Percentiles rank a stretch among this genome's conserved stretches.
Conservation (phyloP, 768 basidiomycete species). For the Tylopilus cervinicoccineus region DNA sequence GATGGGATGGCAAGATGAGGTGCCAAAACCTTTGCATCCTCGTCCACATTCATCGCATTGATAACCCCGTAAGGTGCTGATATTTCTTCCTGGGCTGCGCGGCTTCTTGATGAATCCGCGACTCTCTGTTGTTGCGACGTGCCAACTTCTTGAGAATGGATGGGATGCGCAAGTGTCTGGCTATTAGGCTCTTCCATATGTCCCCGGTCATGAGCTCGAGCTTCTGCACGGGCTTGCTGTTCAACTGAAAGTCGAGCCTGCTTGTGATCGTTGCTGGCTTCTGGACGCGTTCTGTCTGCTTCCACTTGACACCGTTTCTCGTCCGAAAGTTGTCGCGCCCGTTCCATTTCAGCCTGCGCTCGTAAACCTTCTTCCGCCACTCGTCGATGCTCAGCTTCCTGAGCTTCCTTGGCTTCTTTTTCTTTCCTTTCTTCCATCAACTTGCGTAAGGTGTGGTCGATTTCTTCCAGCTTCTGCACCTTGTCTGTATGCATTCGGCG, state of each 20-base stretch:
- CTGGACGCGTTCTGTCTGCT: conserved; percentile 9
- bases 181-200: neutral
- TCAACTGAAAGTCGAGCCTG: conserved; percentile 9
- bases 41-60: conserved; percentile 1
- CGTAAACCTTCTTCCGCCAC: conserved; percentile 12
- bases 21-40: neutral
- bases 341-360: conserved; percentile 10
- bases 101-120: conserved; percentile 27
- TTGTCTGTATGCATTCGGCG: conserved; percentile 18
- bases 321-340: conserved; percentile 1
- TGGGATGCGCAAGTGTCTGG: conserved; percentile 1
- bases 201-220: conserved; percentile 1
- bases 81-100: conserved; percentile 14
- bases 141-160: neutral
- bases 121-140: conserved; percentile 26
- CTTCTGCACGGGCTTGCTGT: conserved; percentile 9
- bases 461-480: conserved; percentile 16
- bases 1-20: neutral
- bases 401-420: conserved; percentile 9
- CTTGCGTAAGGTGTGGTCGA: conserved; percentile 12
- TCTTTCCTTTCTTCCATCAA: conserved; percentile 24
- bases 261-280: neutral
- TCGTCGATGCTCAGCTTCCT: conserved; percentile 15
- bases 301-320: conserved; percentile 5
- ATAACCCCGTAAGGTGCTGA: neutral